Evolutionary conservation across 2,329 filamentous ascomycete species (phyloP), one percentile per base, ranked within the genome.

Genomic region (Botrytis pseudocinerea): DNA sequence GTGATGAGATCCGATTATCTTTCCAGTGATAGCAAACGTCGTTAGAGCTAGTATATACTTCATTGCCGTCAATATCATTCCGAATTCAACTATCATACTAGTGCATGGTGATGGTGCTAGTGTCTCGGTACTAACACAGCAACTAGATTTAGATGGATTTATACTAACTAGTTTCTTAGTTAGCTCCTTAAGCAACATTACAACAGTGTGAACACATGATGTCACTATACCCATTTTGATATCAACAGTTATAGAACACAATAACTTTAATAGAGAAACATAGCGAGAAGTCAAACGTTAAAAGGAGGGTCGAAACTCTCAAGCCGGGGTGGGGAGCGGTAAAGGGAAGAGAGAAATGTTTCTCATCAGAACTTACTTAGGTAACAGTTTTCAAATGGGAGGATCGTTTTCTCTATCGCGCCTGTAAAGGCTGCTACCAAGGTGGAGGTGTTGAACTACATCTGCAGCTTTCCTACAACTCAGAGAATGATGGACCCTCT

Each of bases 321-420:
- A 28, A 57, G 16, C 48, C 2, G n/a, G 25, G 51, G 51, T 28
- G 51, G 51, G n/a, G n/a, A 57, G 28, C 51, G 6, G 14, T 28
- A 28, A 57, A 28, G 14, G n/a, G 25, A 54, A 18, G n/a, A 25
- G 51, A 28, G 51, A 57, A 57, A 28, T 57, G n/a, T 18, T 18
- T 57, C 51, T 32, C 28, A 57, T 18, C n/a, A 18, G 32, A 63
- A 63, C 4, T 14, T n/a, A 20, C 8, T 22, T n/a, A 28, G 40
- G 38, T 25, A 42, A n/a, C 7, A 63, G 38, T 8, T 63, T 28
- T n/a, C 38, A 63, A 40, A 63, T 69, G 63, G 63, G 68, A 66
- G 22, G 8, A 32, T 42, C 46, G 35, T 70, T 12, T 38, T 35
- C 28, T 32, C 46, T 32, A 35, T 28, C 18, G 20, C 48, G 28